Conservation (phyloP, 1,284 basidiomycete species). For the Xerocomus cyaneibrunnescens region DNA sequence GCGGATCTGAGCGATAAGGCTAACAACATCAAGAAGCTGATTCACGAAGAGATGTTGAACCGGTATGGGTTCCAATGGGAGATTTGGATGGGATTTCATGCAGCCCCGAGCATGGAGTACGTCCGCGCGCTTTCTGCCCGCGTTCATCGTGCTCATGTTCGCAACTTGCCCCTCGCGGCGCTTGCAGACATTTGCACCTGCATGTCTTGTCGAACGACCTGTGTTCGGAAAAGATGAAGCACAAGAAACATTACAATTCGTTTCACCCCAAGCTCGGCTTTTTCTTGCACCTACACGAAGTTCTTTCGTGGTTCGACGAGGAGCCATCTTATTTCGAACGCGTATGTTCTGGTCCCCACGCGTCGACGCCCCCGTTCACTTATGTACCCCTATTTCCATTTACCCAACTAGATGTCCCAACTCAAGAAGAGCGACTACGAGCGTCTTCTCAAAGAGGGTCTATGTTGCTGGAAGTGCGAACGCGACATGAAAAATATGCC, state of each 20-base stretch:
- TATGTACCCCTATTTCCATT: neutral
- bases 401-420: slow-evolving; percentile 46
- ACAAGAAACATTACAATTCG: slow-evolving; percentile 94
- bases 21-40: slow-evolving; percentile 51
- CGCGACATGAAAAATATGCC: slow-evolving; percentile 71
- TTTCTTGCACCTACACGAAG: slow-evolving; percentile 77
- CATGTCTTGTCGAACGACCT: slow-evolving; percentile 89
- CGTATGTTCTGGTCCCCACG: slow-evolving; percentile 41
- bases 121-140: slow-evolving; percentile 21
- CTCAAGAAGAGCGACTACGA: slow-evolving; percentile 59
- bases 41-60: slow-evolving; percentile 81
- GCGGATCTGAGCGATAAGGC: slow-evolving; percentile 57
- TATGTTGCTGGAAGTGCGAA: slow-evolving; percentile 71
- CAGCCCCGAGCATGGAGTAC: slow-evolving; percentile 74
- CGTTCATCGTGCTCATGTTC: neutral
- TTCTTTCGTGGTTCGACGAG: slow-evolving; percentile 73
- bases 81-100: slow-evolving; percentile 86
- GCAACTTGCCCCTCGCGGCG: neutral
- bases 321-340: slow-evolving; percentile 51
- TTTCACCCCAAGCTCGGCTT: slow-evolving; percentile 89
- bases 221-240: slow-evolving; percentile 72
- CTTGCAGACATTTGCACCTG: slow-evolving; percentile 75
- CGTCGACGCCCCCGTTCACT: neutral
- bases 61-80: slow-evolving; percentile 80
- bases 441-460: slow-evolving; percentile 60